phyloP scores from a whole-genome alignment of 371 early-diverging fungal genomes.

The Encephalitozoon hellem region DNA sequence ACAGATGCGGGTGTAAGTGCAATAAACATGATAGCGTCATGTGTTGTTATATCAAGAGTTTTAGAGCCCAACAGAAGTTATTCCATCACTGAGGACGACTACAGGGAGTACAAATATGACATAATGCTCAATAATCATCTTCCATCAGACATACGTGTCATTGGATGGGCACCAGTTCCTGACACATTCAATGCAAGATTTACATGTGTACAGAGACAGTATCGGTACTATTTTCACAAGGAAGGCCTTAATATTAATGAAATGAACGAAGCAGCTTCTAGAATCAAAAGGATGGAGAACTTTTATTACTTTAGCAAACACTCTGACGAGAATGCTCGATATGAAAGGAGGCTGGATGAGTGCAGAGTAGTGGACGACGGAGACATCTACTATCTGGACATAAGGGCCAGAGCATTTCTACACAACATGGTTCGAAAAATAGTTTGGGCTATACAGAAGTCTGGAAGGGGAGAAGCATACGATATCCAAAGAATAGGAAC shows the following conservation, averaged over 20 bases:
- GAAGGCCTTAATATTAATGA: constrained; percentile 24
- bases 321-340: constrained; percentile 25
- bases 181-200: constrained; percentile 55
- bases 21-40: constrained; percentile 45
- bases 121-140: constrained; percentile 51
- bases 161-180: constrained; percentile 52
- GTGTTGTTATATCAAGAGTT: constrained; percentile 10
- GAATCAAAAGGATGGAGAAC: constrained; percentile 36
- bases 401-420: constrained; percentile 53
- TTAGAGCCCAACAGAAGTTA: neutral
- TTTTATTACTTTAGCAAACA: constrained; percentile 41
- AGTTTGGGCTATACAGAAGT: constrained; percentile 34
- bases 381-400: constrained; percentile 44
- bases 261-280: constrained; percentile 32
- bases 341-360: constrained; percentile 28
- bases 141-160: constrained; percentile 53
- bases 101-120: constrained; percentile 53
- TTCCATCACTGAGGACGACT: neutral
- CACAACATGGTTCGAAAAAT: constrained; percentile 61
- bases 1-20: constrained; percentile 60
- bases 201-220: constrained; percentile 54
- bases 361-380: constrained; percentile 28
- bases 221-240: constrained; percentile 56
- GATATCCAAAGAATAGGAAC: constrained; percentile 25
- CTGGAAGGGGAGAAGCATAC: constrained; percentile 30